Base-by-base conservation (phyloP, 2,329 filamentous ascomycete species). In the Myriosclerotinia curreyana region DNA sequence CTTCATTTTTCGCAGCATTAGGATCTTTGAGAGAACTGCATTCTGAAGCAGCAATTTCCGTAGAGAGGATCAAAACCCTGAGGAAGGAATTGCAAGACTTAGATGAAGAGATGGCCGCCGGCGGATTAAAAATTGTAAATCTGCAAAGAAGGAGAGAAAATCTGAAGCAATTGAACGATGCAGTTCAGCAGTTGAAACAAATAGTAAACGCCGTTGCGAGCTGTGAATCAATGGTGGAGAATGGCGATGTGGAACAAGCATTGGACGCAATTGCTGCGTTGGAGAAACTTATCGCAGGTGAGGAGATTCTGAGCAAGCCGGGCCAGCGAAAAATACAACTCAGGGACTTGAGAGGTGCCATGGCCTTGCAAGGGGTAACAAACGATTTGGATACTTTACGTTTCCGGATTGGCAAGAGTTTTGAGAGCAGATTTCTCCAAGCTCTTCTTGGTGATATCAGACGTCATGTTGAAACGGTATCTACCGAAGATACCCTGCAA, bases 1-100 rank as follows among this genome's bases (percentile, higher is more conserved):
- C 92, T 0, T 96, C 94, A 0, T 99, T 99, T 76, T 99, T 99
- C 73, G 93, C 92, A 0, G 95, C 95, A 0, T 80, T 99, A 0
- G 94, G 95, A 0, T 96, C 93, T 0, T 79, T 99, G 42, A 89
- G 92, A 69, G 92, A 97, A 74, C 80, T 99, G 14, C 94, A 99
- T 74, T 89, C 89, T 0, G 95, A 99, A 76, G 93, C 95, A 8
- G 89, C 92, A 14, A 91, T 96, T 64, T 98, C 94, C 2, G 93
- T 99, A 2, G 82, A 88, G 11, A 87, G 90, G 66, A 99, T 99
- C 65, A 92, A 92, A 73, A 82, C 83, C 0, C 75, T 99, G 49
- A 83, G 95, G 65, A 85, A 86, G 70, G 94, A 98, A 72, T 79
- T 99, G 0, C 82, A 87, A 65, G 86, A 86, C 48, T 81, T 99